Conservation (phyloP, 257 asterid genomes). For the Jaltomata sinuosa region DNA sequence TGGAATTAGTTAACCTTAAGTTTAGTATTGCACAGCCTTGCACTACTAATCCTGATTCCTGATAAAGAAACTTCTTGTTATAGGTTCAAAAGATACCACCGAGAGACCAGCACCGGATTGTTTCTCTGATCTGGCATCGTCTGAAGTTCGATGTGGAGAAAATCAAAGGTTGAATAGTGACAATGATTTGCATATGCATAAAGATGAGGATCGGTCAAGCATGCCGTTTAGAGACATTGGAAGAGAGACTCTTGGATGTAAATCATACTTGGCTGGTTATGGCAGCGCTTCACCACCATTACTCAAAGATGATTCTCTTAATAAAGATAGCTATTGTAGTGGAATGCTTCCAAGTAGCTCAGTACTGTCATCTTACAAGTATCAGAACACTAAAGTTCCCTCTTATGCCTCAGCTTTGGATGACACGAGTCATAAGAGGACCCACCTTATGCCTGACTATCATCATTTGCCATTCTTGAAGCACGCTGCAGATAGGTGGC, state of each 20-base stretch:
- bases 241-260: constrained; percentile 15
- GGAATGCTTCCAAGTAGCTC: background rate
- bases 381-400: constrained; percentile 13
- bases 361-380: constrained; percentile 15
- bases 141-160: constrained; percentile 30
- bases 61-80: constrained; percentile 2
- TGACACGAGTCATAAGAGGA: constrained; percentile 15
- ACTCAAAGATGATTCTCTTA: constrained; percentile 25
- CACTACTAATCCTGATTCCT: background rate
- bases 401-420: constrained; percentile 18
- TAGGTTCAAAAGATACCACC: constrained; percentile 11
- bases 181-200: constrained; percentile 13
- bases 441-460: constrained; percentile 9
- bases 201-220: constrained; percentile 6
- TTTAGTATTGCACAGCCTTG: background rate
- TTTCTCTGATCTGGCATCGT: constrained; percentile 33
- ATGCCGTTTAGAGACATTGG: constrained; percentile 10
- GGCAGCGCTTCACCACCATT: constrained; percentile 16
- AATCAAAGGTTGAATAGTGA: constrained; percentile 27
- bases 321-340: constrained; percentile 13
- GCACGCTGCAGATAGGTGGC: constrained; percentile 16
- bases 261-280: constrained; percentile 16
- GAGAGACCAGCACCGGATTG: constrained; percentile 1
- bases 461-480: constrained; percentile 4
- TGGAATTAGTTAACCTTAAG: background rate